Evolutionary conservation across 176 grass and related monocot genomes (phyloP), one percentile per base, ranked within the genome.

Genomic region (Typha latifolia): DNA sequence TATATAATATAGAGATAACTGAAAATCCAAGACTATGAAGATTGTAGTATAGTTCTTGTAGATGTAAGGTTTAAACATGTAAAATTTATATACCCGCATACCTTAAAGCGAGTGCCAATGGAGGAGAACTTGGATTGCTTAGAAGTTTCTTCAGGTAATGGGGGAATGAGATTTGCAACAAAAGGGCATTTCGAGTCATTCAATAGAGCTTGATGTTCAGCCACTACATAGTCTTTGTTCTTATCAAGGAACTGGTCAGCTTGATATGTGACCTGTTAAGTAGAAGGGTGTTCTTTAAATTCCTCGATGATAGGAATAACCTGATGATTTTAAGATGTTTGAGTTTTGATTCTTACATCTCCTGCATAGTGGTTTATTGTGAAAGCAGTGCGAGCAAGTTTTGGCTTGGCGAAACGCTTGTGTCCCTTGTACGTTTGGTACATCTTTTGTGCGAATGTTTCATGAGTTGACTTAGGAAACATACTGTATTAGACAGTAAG

Each of bases 151-250:
- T 96, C 88, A 31, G 85, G 80, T 74, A 86, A 74, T 22, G 85
- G 92, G 61, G 88, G 92, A 77, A 96, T 83, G 61, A 96, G 92
- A 84, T 89, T 91, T 59, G 85, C 82, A 81, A 86, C 80, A 77
- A 96, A 96, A 75, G 49, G 50, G 72, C 88, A 91, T 56, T 77
- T 86, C 59, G 92, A 96, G 23, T 80, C 80, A 84, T 89, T 91
- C 66, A 96, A 67, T 65, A 96, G 85, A 72, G 85, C 92, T 77
- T 96, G 92, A 76, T 96, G 92, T 79, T 96, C 92, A 57, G 88
- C 88, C 50, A 96, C 85, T n/a, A 96, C 92, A 81, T 96, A 96
- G 64, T 96, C 92, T 88, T 96, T 91, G 72, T 96, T 96, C 87
- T 96, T 96, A 52, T 96, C 92, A 74, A 91, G 92, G 78, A 96